Evolutionary conservation across 352 stramenopile species (phyloP).

Genomic region (Pythium pyrilobum): DNA sequence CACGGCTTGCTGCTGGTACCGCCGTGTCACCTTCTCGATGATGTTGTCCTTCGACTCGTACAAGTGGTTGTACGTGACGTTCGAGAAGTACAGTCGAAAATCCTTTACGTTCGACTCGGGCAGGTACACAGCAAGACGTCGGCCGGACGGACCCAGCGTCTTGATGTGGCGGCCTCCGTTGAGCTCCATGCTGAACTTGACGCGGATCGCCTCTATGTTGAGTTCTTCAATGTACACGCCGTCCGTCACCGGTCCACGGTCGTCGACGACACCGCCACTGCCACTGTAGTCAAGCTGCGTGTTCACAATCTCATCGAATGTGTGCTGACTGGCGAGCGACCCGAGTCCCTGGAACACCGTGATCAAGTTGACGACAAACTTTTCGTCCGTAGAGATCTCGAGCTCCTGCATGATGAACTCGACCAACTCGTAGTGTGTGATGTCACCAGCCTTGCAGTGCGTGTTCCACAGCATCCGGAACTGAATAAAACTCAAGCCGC

Average conservation of each 20-base stretch:
- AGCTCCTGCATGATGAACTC: slow-evolving; percentile 85
- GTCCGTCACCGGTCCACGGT: slow-evolving; percentile 28
- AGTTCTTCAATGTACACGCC: slow-evolving; percentile 87
- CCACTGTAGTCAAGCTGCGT: slow-evolving; percentile 63
- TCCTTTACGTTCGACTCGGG: slow-evolving; percentile 88
- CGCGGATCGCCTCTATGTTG: slow-evolving; percentile 74
- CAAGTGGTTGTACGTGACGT: slow-evolving; percentile 73
- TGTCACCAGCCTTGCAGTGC: slow-evolving; percentile 65
- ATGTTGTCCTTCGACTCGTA: slow-evolving; percentile 77
- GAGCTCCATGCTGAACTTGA: slow-evolving; percentile 86
- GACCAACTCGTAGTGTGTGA: slow-evolving; percentile 82
- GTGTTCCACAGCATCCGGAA: slow-evolving; percentile 87
- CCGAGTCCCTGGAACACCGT: slow-evolving; percentile 86
- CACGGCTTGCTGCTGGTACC: slow-evolving; percentile 83
- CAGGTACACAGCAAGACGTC: slow-evolving; percentile 75
- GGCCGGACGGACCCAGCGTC: slow-evolving; percentile 66
- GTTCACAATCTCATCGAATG: slow-evolving; percentile 81
- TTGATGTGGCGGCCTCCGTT: slow-evolving; percentile 83
- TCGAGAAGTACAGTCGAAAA: slow-evolving; percentile 80
- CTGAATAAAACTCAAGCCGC: slow-evolving; percentile 67
- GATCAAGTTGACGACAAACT: slow-evolving; percentile 88
- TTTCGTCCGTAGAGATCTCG: slow-evolving; percentile 87
- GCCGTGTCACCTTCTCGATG: slow-evolving; percentile 67
- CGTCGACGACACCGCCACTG: slow-evolving; percentile 20
- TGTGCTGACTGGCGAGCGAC: slow-evolving; percentile 57